Base-by-base conservation (phyloP, 208 protist genomes). In the Leishmania tarentolae region DNA sequence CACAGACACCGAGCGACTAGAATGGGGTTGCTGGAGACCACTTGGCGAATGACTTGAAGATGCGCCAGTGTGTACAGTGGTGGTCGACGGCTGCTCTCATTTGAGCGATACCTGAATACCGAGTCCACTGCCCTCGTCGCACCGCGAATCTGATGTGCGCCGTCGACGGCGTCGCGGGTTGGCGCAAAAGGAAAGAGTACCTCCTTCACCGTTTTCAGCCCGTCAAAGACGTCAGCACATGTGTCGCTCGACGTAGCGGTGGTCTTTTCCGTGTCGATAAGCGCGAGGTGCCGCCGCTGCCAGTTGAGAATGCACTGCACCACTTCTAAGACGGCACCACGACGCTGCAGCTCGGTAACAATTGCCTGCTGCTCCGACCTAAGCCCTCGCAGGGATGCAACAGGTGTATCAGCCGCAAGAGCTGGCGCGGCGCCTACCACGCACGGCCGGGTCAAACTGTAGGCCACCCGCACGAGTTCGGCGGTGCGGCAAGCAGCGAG, bases 261-360 rank as follows among this genome's bases (percentile, higher is more conserved):
- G 17, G 44, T 24, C n/a, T 50, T 47, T 59, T 80, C 78, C 40
- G 61, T 35, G 13, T 76, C 76, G 0, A 87, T 63, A 17, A 59
- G 72, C 4, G 76, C 73, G 13, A 86, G 82, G 82, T 83, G 80
- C 28, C 89, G 87, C 2, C 83, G 86, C 68, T 88, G 84, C 93
- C 93, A 96, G 76, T 95, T 92, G n/a, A 87, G 81, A 35, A 91
- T 79, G 84, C 93, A 96, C 84, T 94, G 88, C 53, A 92, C 79
- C 1, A 85, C 61, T 61, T 88, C 85, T 47, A 71, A 17, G 56
- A 88, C 79, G 21, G 80, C 84, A 4, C 76, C 85, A 28, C 87
- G 83, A 1, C 71, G 59, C 3, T 56, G 53, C 46, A 91, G 78
- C 72, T 92, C 84, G 5, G 42, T 19, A 1, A 91, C 40, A 42